Base-by-base conservation (phyloP, 352 stramenopile species). In the Phytophthora nicotianae region DNA sequence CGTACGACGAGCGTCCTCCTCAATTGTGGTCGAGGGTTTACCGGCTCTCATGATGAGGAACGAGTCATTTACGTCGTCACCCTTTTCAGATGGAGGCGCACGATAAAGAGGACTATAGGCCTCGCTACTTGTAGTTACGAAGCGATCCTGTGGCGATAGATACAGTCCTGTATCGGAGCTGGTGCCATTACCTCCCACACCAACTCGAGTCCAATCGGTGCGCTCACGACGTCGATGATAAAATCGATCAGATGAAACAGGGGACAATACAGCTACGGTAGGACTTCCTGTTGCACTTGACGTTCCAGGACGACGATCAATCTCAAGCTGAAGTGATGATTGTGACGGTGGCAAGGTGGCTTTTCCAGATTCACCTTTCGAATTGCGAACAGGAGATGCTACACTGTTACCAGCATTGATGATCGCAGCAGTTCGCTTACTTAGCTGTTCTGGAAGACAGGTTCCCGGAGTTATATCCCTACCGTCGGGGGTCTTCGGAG, bases 181-280 rank as follows among this genome's bases (percentile, higher is more conserved):
- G 35, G 77, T 62, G 23, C 88, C 85, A 46, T 93, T 78, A 2
- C 86, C 80, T 24, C 86, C 86, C 20, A 87, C 57, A 19, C 86
- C 88, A n/a, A 94, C 81, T 50, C 83, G 80, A 29, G 66, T 81
- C 86, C 88, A 96, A 68, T 95, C 86, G 0, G 83, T 93, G 37
- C 71, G 63, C 59, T 88, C 68, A 45, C 66, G 66, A 13, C 80
- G 74, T 37, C 71, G 77, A 60, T 88, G 81, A 45, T 69, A 68
- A 49, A 83, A 88, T 20, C 83, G 75, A 64, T 90, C 81, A 29
- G 74, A 75, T 1, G 73, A 82, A 6, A 88, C 63, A 0, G 61
- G 40, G 2, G 61, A 50, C n/a, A 86, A 24, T 0, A 75, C 46
- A 42, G 68, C 49, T 27, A 82, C 63, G 13, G 53, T 38, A 43